Conservation (phyloP, 768 basidiomycete genomes). For the Phanerochaete carnosa region DNA sequence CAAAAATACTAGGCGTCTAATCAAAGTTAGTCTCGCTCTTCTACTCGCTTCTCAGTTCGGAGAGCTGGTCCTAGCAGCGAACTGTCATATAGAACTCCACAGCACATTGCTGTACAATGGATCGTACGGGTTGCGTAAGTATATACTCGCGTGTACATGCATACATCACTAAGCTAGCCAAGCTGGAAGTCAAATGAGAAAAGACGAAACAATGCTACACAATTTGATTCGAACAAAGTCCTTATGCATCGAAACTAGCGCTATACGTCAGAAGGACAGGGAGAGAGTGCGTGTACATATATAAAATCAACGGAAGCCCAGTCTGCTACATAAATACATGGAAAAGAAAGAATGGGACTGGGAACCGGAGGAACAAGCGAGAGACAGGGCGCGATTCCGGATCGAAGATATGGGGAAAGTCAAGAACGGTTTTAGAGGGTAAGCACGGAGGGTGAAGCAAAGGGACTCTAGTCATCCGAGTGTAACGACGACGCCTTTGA, state of each 20-base stretch:
- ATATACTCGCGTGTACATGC: not conserved
- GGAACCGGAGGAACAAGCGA: not conserved
- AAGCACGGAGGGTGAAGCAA: not conserved
- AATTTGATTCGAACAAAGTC: not conserved
- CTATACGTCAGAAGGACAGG: not conserved
- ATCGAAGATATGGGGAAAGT: not conserved
- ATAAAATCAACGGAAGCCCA: not conserved
- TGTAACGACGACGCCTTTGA: not conserved
- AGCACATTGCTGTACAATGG: not conserved
- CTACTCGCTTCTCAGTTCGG: not conserved
- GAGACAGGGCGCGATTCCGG: not conserved
- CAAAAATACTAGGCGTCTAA: not conserved
- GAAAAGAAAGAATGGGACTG: not conserved
- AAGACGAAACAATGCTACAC: not conserved
- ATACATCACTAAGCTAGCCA: not conserved
- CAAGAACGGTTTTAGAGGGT: not conserved
- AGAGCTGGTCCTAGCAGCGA: not conserved
- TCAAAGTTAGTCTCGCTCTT: not conserved
- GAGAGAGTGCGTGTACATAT: not conserved
- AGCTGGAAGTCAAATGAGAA: not conserved
- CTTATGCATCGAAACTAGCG: not conserved
- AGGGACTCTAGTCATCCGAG: not conserved
- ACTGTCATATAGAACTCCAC: too few species aligned
- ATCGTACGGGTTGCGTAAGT: not conserved
- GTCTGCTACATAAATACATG: not conserved